Conservation (phyloP, 2,329 filamentous ascomycete species). For the Lojkania enalia region DNA sequence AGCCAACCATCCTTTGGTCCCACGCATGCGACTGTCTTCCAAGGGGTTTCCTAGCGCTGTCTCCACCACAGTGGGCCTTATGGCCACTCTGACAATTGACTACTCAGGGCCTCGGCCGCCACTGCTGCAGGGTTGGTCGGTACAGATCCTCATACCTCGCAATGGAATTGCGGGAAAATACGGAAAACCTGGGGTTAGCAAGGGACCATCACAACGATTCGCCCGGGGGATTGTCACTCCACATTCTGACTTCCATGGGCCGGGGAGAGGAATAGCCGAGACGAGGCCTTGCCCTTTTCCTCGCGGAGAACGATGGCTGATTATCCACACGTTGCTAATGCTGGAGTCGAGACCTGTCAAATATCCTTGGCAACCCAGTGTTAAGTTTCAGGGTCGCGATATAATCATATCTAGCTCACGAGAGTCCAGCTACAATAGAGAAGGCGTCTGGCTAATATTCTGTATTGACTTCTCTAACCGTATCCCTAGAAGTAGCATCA, state of each 20-base stretch:
- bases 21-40: constrained; percentile 2
- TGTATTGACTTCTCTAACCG: not conserved
- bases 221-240: not conserved
- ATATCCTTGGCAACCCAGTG: not conserved
- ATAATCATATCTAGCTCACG: too few species aligned
- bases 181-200: constrained; percentile 12
- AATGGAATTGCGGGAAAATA: constrained; percentile 11
- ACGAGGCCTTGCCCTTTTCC: not conserved
- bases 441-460: not conserved
- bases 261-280: constrained; percentile 5
- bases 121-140: constrained; percentile 20
- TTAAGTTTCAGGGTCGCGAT: not conserved
- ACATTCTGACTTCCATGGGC: not conserved
- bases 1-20: not conserved
- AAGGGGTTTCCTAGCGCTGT: not conserved
- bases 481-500: too few species aligned
- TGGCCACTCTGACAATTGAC: not conserved
- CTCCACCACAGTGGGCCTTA: constrained; percentile 7
- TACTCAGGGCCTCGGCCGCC: constrained; percentile 8
- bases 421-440: too few species aligned
- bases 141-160: too few species aligned
- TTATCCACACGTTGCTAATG: not conserved
- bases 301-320: not conserved
- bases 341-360: not conserved
- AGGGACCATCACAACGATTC: not conserved